Conservation (phyloP, 2,329 filamentous ascomycete genomes). For the Penicillium sp. region DNA sequence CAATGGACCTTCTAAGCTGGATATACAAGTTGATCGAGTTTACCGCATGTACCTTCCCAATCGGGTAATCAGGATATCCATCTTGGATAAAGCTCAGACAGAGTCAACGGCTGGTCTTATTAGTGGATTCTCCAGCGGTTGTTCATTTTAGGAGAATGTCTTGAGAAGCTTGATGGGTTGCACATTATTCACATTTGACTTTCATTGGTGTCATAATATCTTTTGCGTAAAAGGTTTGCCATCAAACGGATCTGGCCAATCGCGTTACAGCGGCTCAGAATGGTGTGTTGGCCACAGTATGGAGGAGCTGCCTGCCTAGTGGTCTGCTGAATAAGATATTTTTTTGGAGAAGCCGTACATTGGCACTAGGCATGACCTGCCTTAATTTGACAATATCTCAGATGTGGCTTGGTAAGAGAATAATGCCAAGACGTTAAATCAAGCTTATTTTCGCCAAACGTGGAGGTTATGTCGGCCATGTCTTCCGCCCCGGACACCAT, state of each 20-base stretch:
- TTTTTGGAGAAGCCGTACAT: background rate
- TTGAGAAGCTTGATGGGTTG: slow-evolving; percentile 15
- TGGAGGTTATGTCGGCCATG: slow-evolving; percentile 3
- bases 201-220: slow-evolving; percentile 15
- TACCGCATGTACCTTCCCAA: slow-evolving; percentile 27
- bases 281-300: background rate
- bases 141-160: slow-evolving; percentile 16
- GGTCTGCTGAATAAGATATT: slow-evolving; percentile 1
- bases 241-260: slow-evolving; percentile 16
- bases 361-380: background rate
- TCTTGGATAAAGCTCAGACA: slow-evolving; percentile 9
- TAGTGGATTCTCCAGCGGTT: slow-evolving; percentile 10
- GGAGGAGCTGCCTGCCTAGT: background rate
- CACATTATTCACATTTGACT: background rate
- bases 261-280: background rate
- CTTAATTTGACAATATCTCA: slow-evolving; percentile 2
- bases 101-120: slow-evolving; percentile 18
- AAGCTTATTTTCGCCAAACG: slow-evolving; percentile 17
- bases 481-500: background rate
- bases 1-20: background rate
- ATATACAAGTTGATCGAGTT: slow-evolving; percentile 12
- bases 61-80: slow-evolving; percentile 19
- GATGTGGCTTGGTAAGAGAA: background rate
- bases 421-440: slow-evolving; percentile 7
- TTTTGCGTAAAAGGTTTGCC: slow-evolving; percentile 18